Evolutionary conservation across 2,329 filamentous ascomycete genomes (phyloP), one percentile per base, ranked within the genome.

Genomic region (Zalaria obscura): DNA sequence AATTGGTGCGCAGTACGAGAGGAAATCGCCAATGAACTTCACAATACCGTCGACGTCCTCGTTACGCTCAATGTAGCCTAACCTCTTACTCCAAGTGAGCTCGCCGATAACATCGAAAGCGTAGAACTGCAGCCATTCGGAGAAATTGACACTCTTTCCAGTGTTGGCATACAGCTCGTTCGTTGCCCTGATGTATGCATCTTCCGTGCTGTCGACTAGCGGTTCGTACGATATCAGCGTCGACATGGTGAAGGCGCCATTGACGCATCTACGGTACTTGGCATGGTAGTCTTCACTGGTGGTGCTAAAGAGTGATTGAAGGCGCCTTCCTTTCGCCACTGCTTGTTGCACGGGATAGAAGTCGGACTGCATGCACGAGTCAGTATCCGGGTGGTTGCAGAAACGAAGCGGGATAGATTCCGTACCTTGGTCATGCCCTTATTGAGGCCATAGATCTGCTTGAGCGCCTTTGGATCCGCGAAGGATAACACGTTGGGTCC

Each of bases 71-170:
- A 88, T 62, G 48, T 88, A 88, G 0, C 83, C 83, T 44, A 86
- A 72, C 0, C 80, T 69, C 56, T 83, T 83, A 56, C 75, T 78
- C 61, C 83, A 87, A 0, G 81, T 86, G 52, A 87, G 73, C 46
- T 83, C 78, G 4, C 81, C 81, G 47, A 86, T 86, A 9, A 87
- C 82, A 54, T 88, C 83, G 52, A 88, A 88, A 0, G 83, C 83
- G 50, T 83, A 87, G 55, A 78, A 87, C 53, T 88, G 83, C 43
- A 88, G 63, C 83, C 83, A 87, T 43, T 69, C 66, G 1, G 76
- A 75, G 42, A 85, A 80, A 53, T 83, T 73, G 52, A 78, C 83
- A 25, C 60, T 60, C 27, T 49, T 46, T 8, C 63, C 60, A 0
- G 62, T 61, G 4, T 55, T 55, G 6, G 61, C 60, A 48, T 63